Conservation (phyloP, 2,329 filamentous ascomycete species). For the Atkinsonella hypoxylon region DNA sequence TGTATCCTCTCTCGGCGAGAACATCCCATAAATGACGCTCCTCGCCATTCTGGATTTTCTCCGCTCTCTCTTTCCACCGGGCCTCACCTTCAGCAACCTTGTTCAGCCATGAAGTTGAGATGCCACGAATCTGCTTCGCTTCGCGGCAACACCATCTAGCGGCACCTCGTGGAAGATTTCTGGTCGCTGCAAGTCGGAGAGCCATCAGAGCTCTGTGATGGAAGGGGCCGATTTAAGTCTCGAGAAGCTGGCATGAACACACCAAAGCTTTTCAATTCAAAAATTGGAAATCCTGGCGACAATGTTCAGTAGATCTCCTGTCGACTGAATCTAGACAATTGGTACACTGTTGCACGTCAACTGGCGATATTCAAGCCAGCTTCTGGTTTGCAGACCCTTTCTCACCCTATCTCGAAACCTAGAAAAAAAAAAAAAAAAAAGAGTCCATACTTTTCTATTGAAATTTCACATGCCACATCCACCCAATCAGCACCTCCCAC, state of each 20-base stretch:
- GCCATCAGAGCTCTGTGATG: not conserved
- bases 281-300: not conserved
- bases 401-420: not conserved
- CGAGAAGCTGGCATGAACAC: not conserved
- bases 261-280: no score
- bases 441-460: constrained; percentile 5
- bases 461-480: constrained; percentile 16
- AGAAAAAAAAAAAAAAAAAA: constrained; percentile 2
- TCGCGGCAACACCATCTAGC: constrained; percentile 11
- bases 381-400: not conserved
- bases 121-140: constrained; percentile 19
- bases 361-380: not conserved
- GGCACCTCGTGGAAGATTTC: constrained; percentile 16
- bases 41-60: constrained; percentile 37
- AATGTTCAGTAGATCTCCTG: not conserved
- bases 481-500: constrained; percentile 18
- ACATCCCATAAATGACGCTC: constrained; percentile 45
- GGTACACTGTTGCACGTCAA: not conserved
- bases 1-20: constrained; percentile 58
- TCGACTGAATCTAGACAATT: not conserved
- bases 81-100: constrained; percentile 31
- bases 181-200: not conserved
- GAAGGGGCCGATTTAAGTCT: not conserved
- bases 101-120: constrained; percentile 29
- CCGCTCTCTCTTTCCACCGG: constrained; percentile 36